Evolutionary conservation across 192 early-diverging fungal species (phyloP), one percentile per base, ranked within the genome.

Genomic region (Funneliformis mosseae): DNA sequence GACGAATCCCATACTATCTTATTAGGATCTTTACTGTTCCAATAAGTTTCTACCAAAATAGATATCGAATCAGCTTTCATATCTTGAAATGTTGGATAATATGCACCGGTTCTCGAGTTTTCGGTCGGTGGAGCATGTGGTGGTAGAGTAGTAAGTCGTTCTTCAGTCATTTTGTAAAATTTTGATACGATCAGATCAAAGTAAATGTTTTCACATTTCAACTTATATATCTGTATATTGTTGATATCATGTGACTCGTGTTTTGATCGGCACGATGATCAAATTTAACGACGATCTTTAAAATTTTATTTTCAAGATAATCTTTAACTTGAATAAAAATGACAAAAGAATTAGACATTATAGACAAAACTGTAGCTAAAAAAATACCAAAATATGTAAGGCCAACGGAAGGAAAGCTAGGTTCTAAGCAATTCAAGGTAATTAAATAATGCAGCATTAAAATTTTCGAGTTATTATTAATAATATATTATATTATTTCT

Each of bases 61-160:
- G 86, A 83, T n/a, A 91, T 78, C 1, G 88, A 83, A 82, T 91
- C 89, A 38, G 83, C 81, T 76, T 91, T 84, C 76, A 88, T 88
- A 68, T 91, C 89, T 8, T 77, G 78, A 70, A 89, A 81, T 5
- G 89, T 89, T 25, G 87, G 83, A 59, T 87, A 84, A 23, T 89
- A 84, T 33, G 77, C 21, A 11, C 50, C 81, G 73, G 11, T 55
- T 64, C 81, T 72, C 21, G 77, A n/a, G 41, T 60, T 67, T 63
- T 87, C 86, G 21, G 85, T 84, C 5, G 85, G 77, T 23, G 80
- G 76, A 71, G 86, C 86, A 82, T 87, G 85, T 8, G 81, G 77
- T 27, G 86, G 86, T 69, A 87, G 59, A 38, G 86, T 87, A 7
- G 84, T 84, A 41, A 84, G 82, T 41, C 81, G 80, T 10, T 28